Base-by-base conservation (phyloP, 805 yeast species). In the Priceomyces fermenticarens region DNA sequence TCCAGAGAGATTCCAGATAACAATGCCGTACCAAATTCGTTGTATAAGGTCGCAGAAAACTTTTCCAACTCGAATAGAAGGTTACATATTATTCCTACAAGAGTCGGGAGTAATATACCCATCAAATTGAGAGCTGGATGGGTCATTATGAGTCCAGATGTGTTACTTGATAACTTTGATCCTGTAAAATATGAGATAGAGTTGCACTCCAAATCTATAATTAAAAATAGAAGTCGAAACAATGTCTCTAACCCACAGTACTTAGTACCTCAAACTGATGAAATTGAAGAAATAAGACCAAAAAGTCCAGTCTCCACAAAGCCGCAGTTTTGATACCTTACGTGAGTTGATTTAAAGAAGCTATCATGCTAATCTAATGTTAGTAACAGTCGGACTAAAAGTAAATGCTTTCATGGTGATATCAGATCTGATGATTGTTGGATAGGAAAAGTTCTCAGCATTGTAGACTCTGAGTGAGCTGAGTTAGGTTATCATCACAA, bases 101-200 rank as follows among this genome's bases (percentile, higher is more conserved):
- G 75, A 49, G 72, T 87, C 2, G 91, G 89, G 0, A 68, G 70
- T 46, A 75, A 83, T 30, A 76, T 75, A 28, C 84, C 85, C 26
- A 77, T 85, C 13, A 75, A 73, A 47, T 59, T 78, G 45, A 78
- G 97, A 54, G 82, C 80, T 8, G 98, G 98, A 4, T 90, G 98
- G 98, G 93, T 88, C 3, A 77, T 89, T 8, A 70, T 87, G 74
- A 76, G 89, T 52, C 97, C 97, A 0, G 96, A 43, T 62, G 79
- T 85, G 3, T 60, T 88, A 49, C 55, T 88, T 25, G 78, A 87
- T 57, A 88, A 87, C 55, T 87, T 90, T 44, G 52, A 57, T 35
- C 65, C 70, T 0, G 39, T 32, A 4, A 49, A 49, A 23, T 69
- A 66, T 49, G 59, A 55, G 36, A 47, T 55, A 36, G 68, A 67